These are phyloP conservation scores for Penicillium cosmopolitanum DNA, from an alignment of 495 filamentous ascomycete genomes.

Conservation along the genomic window DNA sequence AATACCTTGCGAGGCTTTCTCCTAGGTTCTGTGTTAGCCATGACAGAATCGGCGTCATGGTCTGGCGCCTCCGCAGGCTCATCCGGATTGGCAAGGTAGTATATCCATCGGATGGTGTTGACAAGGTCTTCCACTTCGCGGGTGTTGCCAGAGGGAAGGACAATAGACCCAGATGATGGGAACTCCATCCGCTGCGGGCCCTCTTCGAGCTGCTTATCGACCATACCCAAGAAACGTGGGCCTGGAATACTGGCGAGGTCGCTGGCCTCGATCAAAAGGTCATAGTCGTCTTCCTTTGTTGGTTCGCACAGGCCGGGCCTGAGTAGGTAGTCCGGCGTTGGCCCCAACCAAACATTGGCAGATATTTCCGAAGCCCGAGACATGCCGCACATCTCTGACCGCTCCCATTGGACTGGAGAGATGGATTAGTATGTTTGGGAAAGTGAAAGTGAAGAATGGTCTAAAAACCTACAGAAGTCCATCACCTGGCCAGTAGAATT, in stretches of 20 bases:
- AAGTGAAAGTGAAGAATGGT: constrained; percentile 2
- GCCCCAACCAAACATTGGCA: constrained; percentile 86
- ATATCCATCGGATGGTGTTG: constrained; percentile 87
- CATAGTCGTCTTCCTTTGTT: constrained; percentile 49
- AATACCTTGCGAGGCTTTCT: constrained; percentile 65
- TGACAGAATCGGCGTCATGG: constrained; percentile 60
- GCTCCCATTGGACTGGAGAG: constrained; percentile 73
- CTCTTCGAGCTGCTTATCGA: constrained; percentile 60
- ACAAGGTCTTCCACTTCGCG: constrained; percentile 81
- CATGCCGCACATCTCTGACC: constrained; percentile 92
- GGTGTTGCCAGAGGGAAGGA: constrained; percentile 77
- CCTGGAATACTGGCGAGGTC: constrained; percentile 75
- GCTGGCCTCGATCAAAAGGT: constrained; percentile 83
- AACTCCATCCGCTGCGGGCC: constrained; percentile 74
- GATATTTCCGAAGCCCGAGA: constrained; percentile 86
- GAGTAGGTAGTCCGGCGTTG: constrained; percentile 71
- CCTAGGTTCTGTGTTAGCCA: constrained; percentile 33
- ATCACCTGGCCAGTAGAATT: constrained; percentile 76
- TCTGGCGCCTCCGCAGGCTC: constrained; percentile 49
- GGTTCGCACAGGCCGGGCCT: constrained; percentile 25
- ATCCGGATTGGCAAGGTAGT: constrained; percentile 69
- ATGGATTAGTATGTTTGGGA: constrained; percentile 21
- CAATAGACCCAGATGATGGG: constrained; percentile 88
- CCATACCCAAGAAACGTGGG: constrained; percentile 54
- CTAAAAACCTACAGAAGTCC: constrained; percentile 71